Percentiles rank a stretch among this genome's conserved stretches.
Evolutionary conservation across 2,329 filamentous ascomycete genomes (phyloP).

Genomic region (Pestalotiopsis fici): DNA sequence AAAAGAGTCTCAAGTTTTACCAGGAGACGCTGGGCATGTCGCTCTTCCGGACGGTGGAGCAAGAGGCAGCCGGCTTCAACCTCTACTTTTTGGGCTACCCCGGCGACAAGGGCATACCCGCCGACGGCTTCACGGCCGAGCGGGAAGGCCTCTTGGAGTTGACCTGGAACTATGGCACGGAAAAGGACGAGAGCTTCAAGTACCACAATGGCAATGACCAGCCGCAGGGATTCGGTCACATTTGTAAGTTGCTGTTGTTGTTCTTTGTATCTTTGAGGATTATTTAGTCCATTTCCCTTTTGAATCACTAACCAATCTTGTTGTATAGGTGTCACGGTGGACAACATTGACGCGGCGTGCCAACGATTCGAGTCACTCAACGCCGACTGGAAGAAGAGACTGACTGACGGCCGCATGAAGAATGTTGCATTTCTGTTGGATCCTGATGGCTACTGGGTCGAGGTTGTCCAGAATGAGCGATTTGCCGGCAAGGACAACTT

Average conservation of each 20-base stretch:
- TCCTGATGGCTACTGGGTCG: slow-evolving; percentile 84
- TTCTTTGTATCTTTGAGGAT: slow-evolving; percentile 31
- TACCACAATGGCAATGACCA: slow-evolving; percentile 93
- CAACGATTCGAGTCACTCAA: slow-evolving; percentile 79
- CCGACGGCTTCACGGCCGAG: slow-evolving; percentile 59
- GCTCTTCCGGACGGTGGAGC: slow-evolving; percentile 73
- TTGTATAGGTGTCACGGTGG: slow-evolving; percentile 71
- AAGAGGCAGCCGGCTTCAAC: slow-evolving; percentile 73
- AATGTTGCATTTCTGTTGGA: slow-evolving; percentile 90
- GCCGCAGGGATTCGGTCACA: slow-evolving; percentile 93
- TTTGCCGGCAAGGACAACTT: slow-evolving; percentile 57
- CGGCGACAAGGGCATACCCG: slow-evolving; percentile 52
- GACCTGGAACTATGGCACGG: slow-evolving; percentile 82
- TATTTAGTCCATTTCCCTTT: not conserved
- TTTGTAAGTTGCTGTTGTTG: slow-evolving; percentile 55
- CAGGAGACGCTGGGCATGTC: slow-evolving; percentile 89
- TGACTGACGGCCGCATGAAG: slow-evolving; percentile 92
- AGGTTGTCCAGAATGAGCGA: slow-evolving; percentile 77
- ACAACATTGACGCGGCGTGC: slow-evolving; percentile 87
- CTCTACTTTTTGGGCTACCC: slow-evolving; percentile 91
- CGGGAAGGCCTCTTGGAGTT: slow-evolving; percentile 87
- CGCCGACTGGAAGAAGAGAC: slow-evolving; percentile 91
- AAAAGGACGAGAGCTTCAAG: slow-evolving; percentile 79
- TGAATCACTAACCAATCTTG: not conserved
- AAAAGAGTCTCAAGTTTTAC: slow-evolving; percentile 77